Percentiles rank a stretch among this genome's conserved stretches.
Conservation (phyloP, 306 rosid genomes). For the Rosa persica region DNA sequence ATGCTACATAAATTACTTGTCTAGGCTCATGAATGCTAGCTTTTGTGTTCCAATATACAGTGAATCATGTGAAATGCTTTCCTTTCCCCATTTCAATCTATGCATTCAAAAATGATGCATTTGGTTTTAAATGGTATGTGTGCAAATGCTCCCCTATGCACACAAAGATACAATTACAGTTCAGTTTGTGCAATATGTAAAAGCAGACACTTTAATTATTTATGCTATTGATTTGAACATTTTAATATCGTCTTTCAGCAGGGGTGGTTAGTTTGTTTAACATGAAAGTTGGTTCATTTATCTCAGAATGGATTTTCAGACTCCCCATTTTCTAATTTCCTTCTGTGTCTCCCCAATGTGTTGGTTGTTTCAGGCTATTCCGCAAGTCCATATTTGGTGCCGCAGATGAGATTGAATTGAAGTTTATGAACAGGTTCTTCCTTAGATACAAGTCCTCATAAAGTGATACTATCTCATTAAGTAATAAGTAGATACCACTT, state of each 20-base stretch:
- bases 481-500: neutral
- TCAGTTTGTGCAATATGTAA: neutral
- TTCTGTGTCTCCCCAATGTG: conserved; percentile 19
- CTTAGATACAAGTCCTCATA: neutral
- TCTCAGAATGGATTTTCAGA: no score
- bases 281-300: neutral
- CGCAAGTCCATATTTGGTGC: conserved; percentile 89
- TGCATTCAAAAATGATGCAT: neutral
- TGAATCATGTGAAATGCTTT: neutral
- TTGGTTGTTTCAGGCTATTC: conserved; percentile 65
- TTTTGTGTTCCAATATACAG: neutral
- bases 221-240: neutral
- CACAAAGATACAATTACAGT: neutral
- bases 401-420: conserved; percentile 92
- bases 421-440: conserved; percentile 89
- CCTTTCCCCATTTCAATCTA: neutral
- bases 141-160: neutral
- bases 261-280: neutral
- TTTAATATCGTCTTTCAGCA: neutral
- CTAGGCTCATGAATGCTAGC: neutral
- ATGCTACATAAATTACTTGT: conserved; percentile 13
- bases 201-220: neutral
- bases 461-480: neutral
- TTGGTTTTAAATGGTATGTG: no score
- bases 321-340: neutral